A percentile compares a stretch with the other conserved stretches of the same genome.
These are phyloP conservation scores for Eremochloa ophiuroides DNA, from an alignment of 176 grass and related monocot genomes.

Conservation along the genomic window DNA sequence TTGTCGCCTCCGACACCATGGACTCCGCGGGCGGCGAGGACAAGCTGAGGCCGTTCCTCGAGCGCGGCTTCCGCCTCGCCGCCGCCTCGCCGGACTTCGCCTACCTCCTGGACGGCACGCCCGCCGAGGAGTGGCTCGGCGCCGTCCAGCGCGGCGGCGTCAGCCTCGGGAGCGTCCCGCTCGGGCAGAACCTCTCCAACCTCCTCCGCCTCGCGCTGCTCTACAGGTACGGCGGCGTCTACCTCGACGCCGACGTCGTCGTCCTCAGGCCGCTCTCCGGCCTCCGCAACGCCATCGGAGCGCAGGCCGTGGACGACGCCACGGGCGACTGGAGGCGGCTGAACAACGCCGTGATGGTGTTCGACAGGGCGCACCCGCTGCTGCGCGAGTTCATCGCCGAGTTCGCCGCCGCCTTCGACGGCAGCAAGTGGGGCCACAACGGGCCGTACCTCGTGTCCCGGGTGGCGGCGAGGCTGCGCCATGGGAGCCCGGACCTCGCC, in stretches of 20 bases:
- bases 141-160: slow-evolving; percentile 37
- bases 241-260: slow-evolving; percentile 83
- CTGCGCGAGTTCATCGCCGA: slow-evolving; percentile 72
- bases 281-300: slow-evolving; percentile 72
- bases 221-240: slow-evolving; percentile 69
- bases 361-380: slow-evolving; percentile 67
- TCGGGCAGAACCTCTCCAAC: slow-evolving; percentile 95
- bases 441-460: slow-evolving; percentile 90
- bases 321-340: slow-evolving; percentile 69
- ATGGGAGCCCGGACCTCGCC: not conserved
- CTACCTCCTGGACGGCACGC: slow-evolving; percentile 54
- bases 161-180: slow-evolving; percentile 52
- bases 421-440: slow-evolving; percentile 87
- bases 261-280: slow-evolving; percentile 41
- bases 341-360: slow-evolving; percentile 90
- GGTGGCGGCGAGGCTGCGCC: slow-evolving; percentile 44
- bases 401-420: slow-evolving; percentile 72
- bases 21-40: slow-evolving; percentile 42
- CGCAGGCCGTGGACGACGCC: slow-evolving; percentile 49
- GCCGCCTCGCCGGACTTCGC: slow-evolving; percentile 56
- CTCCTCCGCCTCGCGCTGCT: slow-evolving; percentile 69
- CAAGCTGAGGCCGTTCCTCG: slow-evolving; percentile 50
- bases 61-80: slow-evolving; percentile 45
- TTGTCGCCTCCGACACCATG: slow-evolving; percentile 72
- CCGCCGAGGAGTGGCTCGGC: slow-evolving; percentile 51